Evolutionary conservation across 352 stramenopile genomes (phyloP).

Genomic region (Pythium phragmitis): DNA sequence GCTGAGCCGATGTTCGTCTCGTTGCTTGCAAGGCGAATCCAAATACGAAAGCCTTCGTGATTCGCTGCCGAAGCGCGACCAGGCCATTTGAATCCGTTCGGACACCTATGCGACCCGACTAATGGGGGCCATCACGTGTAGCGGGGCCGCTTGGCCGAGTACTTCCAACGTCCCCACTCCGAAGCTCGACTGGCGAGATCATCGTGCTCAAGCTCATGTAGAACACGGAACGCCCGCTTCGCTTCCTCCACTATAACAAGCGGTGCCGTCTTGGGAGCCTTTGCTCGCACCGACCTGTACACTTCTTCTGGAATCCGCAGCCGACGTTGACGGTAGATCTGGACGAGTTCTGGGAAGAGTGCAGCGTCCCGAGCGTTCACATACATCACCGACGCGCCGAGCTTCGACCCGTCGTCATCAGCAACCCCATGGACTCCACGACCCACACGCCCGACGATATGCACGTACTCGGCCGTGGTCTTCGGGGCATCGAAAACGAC

Average conservation of each 20-base stretch:
- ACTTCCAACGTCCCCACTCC: conserved; percentile 42
- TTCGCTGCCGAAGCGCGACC: background rate
- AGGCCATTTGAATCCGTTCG: too few species aligned
- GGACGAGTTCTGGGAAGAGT: conserved; percentile 44
- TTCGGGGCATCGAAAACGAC: conserved; percentile 75
- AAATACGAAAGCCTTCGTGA: background rate
- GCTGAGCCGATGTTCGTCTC: background rate
- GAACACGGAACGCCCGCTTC: conserved; percentile 47
- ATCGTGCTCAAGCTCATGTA: conserved; percentile 20
- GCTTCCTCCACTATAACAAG: conserved; percentile 39
- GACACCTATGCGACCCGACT: background rate
- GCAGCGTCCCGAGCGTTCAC: conserved; percentile 45
- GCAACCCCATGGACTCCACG: conserved; percentile 18
- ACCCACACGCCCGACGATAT: conserved; percentile 57
- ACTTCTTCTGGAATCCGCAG: conserved; percentile 39
- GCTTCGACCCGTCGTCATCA: background rate
- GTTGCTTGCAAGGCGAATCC: too few species aligned
- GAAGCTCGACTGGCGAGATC: conserved; percentile 14
- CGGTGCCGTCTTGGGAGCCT: conserved; percentile 11
- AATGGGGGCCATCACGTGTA: conserved; percentile 1
- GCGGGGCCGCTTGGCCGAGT: conserved; percentile 29
- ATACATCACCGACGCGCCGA: conserved; percentile 38
- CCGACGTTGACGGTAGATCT: conserved; percentile 32
- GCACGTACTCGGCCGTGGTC: conserved; percentile 58
- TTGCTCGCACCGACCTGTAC: conserved; percentile 38